phyloP scores from a whole-genome alignment of 2,329 filamentous ascomycete species.

The Ophiostoma fasciatum region DNA sequence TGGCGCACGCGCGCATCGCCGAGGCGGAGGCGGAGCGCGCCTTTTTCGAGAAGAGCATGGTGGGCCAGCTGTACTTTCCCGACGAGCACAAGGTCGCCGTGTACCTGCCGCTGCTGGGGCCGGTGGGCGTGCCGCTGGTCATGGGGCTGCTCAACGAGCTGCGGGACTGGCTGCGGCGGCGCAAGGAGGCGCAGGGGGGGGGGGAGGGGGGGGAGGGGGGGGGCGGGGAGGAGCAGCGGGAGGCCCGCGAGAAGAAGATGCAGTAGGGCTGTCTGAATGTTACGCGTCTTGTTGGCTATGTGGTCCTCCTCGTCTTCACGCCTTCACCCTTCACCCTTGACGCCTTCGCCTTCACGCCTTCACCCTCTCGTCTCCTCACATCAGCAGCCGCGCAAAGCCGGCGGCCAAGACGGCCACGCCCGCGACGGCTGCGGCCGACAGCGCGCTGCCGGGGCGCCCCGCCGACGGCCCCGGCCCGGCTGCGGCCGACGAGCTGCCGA shows the following conservation, averaged over 20 bases:
- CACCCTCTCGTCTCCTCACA: background rate
- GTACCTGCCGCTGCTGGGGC: conserved; percentile 80
- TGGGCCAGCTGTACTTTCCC: conserved; percentile 94
- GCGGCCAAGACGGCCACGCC: conserved; percentile 4
- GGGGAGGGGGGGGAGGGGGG: conserved; percentile 22
- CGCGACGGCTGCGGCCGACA: background rate
- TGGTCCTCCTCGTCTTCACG: too few species aligned
- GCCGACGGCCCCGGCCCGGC: background rate
- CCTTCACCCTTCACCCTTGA: background rate
- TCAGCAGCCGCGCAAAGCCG: conserved; percentile 7
- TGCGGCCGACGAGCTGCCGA: background rate
- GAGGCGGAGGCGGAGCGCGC: conserved; percentile 82
- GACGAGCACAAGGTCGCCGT: conserved; percentile 98
- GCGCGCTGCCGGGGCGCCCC: background rate
- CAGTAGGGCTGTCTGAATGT: too few species aligned
- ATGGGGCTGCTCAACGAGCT: conserved; percentile 75
- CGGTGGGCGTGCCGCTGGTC: conserved; percentile 75
- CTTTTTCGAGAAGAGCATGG: conserved; percentile 99
- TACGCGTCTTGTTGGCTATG: too few species aligned
- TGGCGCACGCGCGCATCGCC: conserved; percentile 70
- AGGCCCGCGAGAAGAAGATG: too few species aligned
- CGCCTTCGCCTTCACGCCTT: background rate
- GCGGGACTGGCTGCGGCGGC: conserved; percentile 41
- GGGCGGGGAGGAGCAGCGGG: conserved; percentile 20
- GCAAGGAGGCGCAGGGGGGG: conserved; percentile 23